A percentile compares a stretch with the other conserved stretches of the same genome.
Conservation (phyloP, 108 stramenopile species). For the Asterionellopsis glacialis region DNA sequence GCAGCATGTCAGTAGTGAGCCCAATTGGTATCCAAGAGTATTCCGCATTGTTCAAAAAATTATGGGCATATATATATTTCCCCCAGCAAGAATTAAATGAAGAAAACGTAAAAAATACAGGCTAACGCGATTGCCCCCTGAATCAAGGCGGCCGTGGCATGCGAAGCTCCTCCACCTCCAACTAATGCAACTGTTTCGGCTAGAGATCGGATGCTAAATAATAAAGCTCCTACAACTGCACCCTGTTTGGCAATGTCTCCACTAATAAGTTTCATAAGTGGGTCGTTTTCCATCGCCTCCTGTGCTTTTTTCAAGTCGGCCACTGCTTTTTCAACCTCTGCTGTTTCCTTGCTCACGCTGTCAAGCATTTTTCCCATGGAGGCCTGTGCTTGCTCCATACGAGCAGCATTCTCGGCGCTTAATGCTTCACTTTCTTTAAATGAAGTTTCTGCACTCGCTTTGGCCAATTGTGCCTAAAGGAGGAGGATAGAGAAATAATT, state of each 20-base stretch:
- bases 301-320: slow-evolving; percentile 40
- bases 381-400: slow-evolving; percentile 37
- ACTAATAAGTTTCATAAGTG: slow-evolving; percentile 25
- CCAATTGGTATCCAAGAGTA: no score
- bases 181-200: slow-evolving; percentile 25
- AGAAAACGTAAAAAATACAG: no score
- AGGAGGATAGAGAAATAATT: neutral
- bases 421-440: slow-evolving; percentile 11
- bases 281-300: slow-evolving; percentile 24
- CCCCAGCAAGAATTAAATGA: no score
- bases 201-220: slow-evolving; percentile 43
- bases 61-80: no score
- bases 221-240: slow-evolving; percentile 37
- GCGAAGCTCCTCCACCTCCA: slow-evolving; percentile 17
- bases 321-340: slow-evolving; percentile 42
- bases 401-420: slow-evolving; percentile 20
- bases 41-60: no score
- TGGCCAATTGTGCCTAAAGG: slow-evolving; percentile 26
- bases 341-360: slow-evolving; percentile 38
- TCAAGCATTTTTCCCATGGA: slow-evolving; percentile 43
- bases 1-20: no score
- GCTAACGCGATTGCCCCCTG: slow-evolving; percentile 31
- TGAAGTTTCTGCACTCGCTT: slow-evolving; percentile 26
- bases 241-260: slow-evolving; percentile 45
- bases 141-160: slow-evolving; percentile 27